Percentiles rank a stretch among this genome's conserved stretches.
phyloP scores from a whole-genome alignment of 768 basidiomycete species.

The Phaeotremella skinneri region DNA sequence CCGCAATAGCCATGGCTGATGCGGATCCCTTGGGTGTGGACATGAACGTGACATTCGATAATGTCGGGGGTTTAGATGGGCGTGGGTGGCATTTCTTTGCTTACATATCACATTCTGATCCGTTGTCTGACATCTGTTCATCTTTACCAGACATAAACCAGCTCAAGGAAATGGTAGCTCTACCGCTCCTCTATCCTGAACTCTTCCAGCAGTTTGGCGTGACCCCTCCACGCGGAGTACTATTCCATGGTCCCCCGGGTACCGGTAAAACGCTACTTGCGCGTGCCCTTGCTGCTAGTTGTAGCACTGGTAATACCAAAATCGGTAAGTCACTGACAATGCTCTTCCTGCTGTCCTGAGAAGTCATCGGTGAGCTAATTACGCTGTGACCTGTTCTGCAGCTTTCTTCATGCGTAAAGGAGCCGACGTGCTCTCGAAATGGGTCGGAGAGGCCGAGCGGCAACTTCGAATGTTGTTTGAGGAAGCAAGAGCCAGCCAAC shows the following conservation, averaged over 20 bases:
- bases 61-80: conserved; percentile 91
- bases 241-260: conserved; percentile 98
- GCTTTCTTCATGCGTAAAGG: conserved; percentile 99
- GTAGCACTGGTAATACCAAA: conserved; percentile 76
- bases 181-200: conserved; percentile 93
- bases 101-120: too few relatives aligned
- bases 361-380: background rate
- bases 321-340: conserved; percentile 63
- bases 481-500: conserved; percentile 86
- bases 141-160: conserved; percentile 83
- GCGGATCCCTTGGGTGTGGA: conserved; percentile 94
- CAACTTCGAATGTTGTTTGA: conserved; percentile 93
- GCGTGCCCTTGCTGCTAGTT: conserved; percentile 88
- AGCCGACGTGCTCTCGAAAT: conserved; percentile 94
- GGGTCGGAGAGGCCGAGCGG: conserved; percentile 98
- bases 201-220: conserved; percentile 91
- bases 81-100: conserved; percentile 58
- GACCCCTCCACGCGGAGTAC: conserved; percentile 90
- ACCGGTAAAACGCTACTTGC: conserved; percentile 89
- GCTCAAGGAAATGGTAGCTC: conserved; percentile 95
- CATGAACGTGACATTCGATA: conserved; percentile 89
- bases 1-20: conserved; percentile 72
- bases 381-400: conserved; percentile 42
- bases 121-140: too few relatives aligned
- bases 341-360: background rate